Evolutionary conservation across 805 yeast species (phyloP).

Genomic region (Komagataella phaffii): DNA sequence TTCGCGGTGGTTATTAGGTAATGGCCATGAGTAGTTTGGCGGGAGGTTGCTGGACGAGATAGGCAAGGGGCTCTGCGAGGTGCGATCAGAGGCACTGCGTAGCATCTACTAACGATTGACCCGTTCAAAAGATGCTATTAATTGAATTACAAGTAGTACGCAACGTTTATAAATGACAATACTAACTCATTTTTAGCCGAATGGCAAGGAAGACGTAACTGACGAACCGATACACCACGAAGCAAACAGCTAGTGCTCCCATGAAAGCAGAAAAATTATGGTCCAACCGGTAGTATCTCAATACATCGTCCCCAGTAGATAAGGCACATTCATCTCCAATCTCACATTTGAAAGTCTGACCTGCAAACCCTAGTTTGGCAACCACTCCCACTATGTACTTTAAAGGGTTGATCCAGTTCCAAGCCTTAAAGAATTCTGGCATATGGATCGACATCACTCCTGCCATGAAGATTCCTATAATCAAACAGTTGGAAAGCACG

Average conservation of each 20-base stretch:
- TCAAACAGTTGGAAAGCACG: conserved; percentile 40
- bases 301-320: conserved; percentile 34
- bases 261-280: conserved; percentile 17
- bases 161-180: background rate
- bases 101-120: no score
- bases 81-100: no score
- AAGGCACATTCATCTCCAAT: conserved; percentile 26
- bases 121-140: no score
- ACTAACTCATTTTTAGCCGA: background rate
- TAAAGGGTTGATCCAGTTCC: conserved; percentile 58
- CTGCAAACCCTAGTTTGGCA: conserved; percentile 38
- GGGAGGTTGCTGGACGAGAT: no score
- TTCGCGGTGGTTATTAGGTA: background rate
- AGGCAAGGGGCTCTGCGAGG: no score
- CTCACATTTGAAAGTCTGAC: conserved; percentile 31
- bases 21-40: no score
- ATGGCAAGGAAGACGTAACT: conserved; percentile 9
- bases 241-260: conserved; percentile 19
- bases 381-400: conserved; percentile 46
- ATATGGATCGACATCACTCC: conserved; percentile 63
- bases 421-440: conserved; percentile 48
- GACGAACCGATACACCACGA: conserved; percentile 20
- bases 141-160: no score
- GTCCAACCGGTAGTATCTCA: conserved; percentile 29
- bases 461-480: conserved; percentile 61